phyloP scores from a whole-genome alignment of 2,329 filamentous ascomycete species.

The Fusarium fracticaudum region DNA sequence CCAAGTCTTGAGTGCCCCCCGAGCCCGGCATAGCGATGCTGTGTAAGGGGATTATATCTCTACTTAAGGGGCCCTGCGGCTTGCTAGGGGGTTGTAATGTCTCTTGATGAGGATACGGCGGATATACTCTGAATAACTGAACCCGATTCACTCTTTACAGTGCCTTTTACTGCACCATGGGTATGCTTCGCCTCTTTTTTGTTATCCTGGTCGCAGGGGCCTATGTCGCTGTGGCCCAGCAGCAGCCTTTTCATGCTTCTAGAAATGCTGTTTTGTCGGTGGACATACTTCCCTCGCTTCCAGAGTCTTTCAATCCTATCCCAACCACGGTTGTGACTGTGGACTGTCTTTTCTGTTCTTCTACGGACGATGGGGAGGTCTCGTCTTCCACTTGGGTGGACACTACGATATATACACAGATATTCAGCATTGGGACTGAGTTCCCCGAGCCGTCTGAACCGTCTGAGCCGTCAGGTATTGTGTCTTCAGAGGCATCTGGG shows the following conservation, averaged over 20 bases:
- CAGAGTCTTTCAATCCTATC: background rate
- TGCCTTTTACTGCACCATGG: slow-evolving; percentile 30
- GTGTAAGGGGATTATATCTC: slow-evolving; percentile 13
- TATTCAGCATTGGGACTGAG: background rate
- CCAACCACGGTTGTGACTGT: slow-evolving; percentile 21
- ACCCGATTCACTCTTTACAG: slow-evolving; percentile 29
- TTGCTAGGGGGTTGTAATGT: background rate
- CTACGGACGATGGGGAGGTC: background rate
- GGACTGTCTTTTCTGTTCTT: slow-evolving; percentile 32
- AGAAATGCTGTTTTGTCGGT: slow-evolving; percentile 16
- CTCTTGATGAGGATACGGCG: slow-evolving; percentile 9
- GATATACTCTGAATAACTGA: slow-evolving; percentile 9
- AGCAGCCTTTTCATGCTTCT: background rate
- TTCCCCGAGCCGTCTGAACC: background rate
- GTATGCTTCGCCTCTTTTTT: slow-evolving; percentile 20
- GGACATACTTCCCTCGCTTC: slow-evolving; percentile 12
- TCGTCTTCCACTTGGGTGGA: background rate
- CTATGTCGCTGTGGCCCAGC: background rate
- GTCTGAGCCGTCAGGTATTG: background rate
- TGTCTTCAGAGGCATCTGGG: slow-evolving; percentile 4
- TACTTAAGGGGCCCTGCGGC: slow-evolving; percentile 24
- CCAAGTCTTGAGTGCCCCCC: slow-evolving; percentile 8
- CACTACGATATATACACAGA: background rate
- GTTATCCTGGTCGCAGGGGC: slow-evolving; percentile 19
- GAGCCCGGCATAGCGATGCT: slow-evolving; percentile 8